phyloP scores from a whole-genome alignment of 148 eudicot species.

The Amaranthus hypochondriacus region DNA sequence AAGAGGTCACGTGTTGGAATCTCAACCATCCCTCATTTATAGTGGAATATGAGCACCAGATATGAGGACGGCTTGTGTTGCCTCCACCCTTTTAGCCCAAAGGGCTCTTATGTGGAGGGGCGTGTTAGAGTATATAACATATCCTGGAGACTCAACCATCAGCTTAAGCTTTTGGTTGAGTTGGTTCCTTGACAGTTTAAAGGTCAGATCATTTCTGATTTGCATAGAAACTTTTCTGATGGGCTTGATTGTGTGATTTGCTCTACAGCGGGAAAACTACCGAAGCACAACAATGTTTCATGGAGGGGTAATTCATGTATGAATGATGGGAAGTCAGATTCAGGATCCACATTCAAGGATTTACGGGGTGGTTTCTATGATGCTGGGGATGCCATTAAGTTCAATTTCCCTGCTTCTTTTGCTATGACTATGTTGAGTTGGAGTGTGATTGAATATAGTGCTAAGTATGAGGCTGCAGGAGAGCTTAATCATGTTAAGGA shows the following conservation, averaged over 20 bases:
- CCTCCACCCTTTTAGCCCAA: too few species aligned
- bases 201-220: not conserved
- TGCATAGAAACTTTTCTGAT: not conserved
- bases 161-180: too few species aligned
- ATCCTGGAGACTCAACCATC: too few species aligned
- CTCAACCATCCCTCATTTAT: too few species aligned
- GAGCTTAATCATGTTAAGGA: constrained; percentile 87
- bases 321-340: constrained; percentile 65
- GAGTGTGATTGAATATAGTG: constrained; percentile 97
- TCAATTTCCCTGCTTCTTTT: constrained; percentile 77
- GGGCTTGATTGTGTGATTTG: constrained; percentile 10
- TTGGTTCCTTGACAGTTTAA: too few species aligned
- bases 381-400: constrained; percentile 98
- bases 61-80: too few species aligned
- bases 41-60: too few species aligned
- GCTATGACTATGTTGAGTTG: constrained; percentile 98
- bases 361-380: constrained; percentile 85
- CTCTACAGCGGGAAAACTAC: constrained; percentile 76
- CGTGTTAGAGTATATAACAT: too few species aligned
- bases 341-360: constrained; percentile 48
- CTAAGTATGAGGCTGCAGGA: constrained; percentile 88
- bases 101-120: too few species aligned
- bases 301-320: constrained; percentile 91
- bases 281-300: constrained; percentile 85
- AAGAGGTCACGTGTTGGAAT: too few species aligned